phyloP scores from a whole-genome alignment of 768 basidiomycete species.

The Podaxis pistillaris region DNA sequence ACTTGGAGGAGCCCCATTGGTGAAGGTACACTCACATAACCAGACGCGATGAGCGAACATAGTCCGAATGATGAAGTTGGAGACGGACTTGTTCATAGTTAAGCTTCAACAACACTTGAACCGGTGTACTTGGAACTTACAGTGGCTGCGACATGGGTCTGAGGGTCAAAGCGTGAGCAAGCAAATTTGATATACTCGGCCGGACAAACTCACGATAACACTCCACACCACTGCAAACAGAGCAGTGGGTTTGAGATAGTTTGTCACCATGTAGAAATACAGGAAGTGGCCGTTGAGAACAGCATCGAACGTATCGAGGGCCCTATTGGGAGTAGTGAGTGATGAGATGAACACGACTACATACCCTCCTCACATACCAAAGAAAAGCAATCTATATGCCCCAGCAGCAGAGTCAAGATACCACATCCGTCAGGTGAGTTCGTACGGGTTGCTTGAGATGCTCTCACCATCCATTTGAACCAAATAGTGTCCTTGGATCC shows the following conservation, averaged over 20 bases:
- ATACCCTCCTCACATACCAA: constrained; percentile 27
- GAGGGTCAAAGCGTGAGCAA: background rate
- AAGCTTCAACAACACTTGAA: background rate
- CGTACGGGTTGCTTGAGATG: background rate
- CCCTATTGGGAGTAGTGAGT: constrained; percentile 28
- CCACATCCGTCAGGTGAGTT: background rate
- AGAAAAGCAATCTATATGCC: constrained; percentile 29
- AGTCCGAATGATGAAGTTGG: constrained; percentile 49
- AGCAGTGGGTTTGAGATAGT: constrained; percentile 48
- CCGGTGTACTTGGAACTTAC: constrained; percentile 30
- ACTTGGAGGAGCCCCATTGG: background rate
- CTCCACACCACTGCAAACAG: constrained; percentile 50
- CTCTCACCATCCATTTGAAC: constrained; percentile 38
- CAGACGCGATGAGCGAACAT: constrained; percentile 53
- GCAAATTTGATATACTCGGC: background rate
- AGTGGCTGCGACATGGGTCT: constrained; percentile 57
- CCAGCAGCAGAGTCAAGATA: background rate
- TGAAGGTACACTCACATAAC: constrained; percentile 36
- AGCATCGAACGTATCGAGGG: constrained; percentile 56
- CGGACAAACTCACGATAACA: constrained; percentile 39
- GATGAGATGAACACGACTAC: background rate
- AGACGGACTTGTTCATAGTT: constrained; percentile 35
- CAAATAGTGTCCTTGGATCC: constrained; percentile 29
- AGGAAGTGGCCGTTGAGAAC: constrained; percentile 51
- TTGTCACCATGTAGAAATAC: constrained; percentile 56